Evolutionary conservation across 192 early-diverging fungal genomes (phyloP).

Genomic region (Neocallimastix lanati): DNA sequence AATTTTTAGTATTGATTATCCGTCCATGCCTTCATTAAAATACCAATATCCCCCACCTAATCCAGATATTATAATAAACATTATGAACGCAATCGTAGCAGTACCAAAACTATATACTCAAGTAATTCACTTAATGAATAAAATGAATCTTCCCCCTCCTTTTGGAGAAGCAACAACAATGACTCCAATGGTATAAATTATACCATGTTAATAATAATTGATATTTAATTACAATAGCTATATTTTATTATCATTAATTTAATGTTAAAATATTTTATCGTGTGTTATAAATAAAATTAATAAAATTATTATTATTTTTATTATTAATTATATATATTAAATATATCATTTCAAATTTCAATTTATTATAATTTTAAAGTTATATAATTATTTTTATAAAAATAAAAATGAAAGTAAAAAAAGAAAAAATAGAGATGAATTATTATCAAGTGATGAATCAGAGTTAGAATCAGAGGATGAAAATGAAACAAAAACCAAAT

Average conservation of each 20-base stretch:
- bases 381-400: not conserved
- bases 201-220: too few species aligned
- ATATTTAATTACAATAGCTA: too few species aligned
- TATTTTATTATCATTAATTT: too few species aligned
- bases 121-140: constrained; percentile 42
- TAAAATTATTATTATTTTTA: too few species aligned
- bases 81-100: constrained; percentile 24
- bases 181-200: not conserved
- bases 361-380: not conserved
- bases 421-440: not conserved
- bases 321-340: too few species aligned
- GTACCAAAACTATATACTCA: constrained; percentile 35
- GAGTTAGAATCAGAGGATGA: not conserved
- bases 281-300: too few species aligned
- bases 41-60: constrained; percentile 30
- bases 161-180: constrained; percentile 12
- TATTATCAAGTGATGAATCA: not conserved
- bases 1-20: not conserved
- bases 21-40: not conserved
- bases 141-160: constrained; percentile 38
- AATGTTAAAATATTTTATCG: too few species aligned
- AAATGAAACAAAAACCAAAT: not conserved
- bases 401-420: not conserved
- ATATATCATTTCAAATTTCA: too few species aligned
- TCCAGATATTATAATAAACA: constrained; percentile 26